These are phyloP conservation scores for Nitzschia sp. DNA, from an alignment of 108 stramenopile species.

Conservation along the genomic window DNA sequence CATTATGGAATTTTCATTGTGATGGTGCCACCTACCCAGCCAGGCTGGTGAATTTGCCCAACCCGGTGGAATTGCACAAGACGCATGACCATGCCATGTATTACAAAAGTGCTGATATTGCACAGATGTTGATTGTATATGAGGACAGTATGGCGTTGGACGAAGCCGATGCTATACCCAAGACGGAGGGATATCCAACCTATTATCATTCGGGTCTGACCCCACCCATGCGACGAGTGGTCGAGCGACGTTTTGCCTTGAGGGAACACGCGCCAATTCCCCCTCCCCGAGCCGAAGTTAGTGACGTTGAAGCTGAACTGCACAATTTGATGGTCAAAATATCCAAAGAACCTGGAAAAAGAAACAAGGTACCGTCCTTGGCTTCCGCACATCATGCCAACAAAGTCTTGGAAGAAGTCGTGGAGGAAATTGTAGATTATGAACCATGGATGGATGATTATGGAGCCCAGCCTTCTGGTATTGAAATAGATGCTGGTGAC, in stretches of 20 bases:
- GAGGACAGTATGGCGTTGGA: constrained; percentile 84
- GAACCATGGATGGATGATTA: constrained; percentile 87
- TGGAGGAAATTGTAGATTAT: constrained; percentile 81
- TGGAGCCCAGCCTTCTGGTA: constrained; percentile 53
- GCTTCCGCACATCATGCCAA: constrained; percentile 40
- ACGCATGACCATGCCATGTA: constrained; percentile 89
- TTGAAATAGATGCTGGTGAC: constrained; percentile 53
- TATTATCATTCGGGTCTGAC: constrained; percentile 87
- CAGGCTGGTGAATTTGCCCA: constrained; percentile 89
- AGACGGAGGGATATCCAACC: constrained; percentile 55
- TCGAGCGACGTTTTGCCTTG: constrained; percentile 75
- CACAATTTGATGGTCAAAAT: constrained; percentile 62
- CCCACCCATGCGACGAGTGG: constrained; percentile 82
- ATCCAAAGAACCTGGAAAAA: constrained; percentile 48
- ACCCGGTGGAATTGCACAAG: constrained; percentile 90
- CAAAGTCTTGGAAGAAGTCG: constrained; percentile 73
- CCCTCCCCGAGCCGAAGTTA: constrained; percentile 60
- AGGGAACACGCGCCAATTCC: constrained; percentile 63
- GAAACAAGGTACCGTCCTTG: constrained; percentile 38
- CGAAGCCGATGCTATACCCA: constrained; percentile 74
- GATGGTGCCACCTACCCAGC: constrained; percentile 90
- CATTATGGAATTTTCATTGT: constrained; percentile 83
- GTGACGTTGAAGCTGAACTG: constrained; percentile 67
- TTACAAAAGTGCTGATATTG: constrained; percentile 87
- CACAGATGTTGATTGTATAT: constrained; percentile 92